These are phyloP conservation scores for Saccharata proteae DNA, from an alignment of 2,329 filamentous ascomycete species.

Conservation along the genomic window DNA sequence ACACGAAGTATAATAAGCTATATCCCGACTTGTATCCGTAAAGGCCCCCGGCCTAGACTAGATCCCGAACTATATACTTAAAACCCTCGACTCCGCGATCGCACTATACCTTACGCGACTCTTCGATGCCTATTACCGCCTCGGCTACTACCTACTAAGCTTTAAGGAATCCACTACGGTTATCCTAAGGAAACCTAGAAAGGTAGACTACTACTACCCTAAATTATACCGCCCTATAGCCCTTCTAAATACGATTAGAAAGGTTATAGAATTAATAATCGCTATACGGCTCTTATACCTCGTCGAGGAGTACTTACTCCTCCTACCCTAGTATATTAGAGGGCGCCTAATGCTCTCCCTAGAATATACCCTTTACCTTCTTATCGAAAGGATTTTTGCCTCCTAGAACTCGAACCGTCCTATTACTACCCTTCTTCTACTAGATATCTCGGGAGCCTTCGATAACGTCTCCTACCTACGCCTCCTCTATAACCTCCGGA, in stretches of 20 bases:
- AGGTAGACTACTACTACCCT: conserved; percentile 9
- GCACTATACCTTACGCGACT: conserved; percentile 3
- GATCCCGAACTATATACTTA: conserved; percentile 9
- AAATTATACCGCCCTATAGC: conserved; percentile 17
- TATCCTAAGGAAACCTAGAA: conserved; percentile 14
- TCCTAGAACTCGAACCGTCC: conserved; percentile 2
- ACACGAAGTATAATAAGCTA: conserved; percentile 11
- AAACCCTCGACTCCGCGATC: neutral
- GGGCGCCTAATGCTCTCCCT: conserved; percentile 1
- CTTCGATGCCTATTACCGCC: conserved; percentile 9
- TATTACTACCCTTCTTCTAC: conserved; percentile 4
- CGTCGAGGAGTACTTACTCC: too few species aligned
- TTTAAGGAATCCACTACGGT: conserved; percentile 13
- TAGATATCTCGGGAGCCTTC: conserved; percentile 7
- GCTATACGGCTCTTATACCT: conserved; percentile 12
- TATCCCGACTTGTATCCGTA: conserved; percentile 9
- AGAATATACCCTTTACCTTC: conserved; percentile 4
- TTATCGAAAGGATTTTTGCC: conserved; percentile 2
- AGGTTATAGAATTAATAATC: conserved; percentile 15
- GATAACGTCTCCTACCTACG: conserved; percentile 6
- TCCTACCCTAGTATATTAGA: neutral
- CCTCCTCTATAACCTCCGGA: conserved; percentile 6
- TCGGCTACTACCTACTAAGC: conserved; percentile 8
- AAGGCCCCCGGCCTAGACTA: conserved; percentile 12
- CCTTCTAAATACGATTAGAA: conserved; percentile 14